These are phyloP conservation scores for Chaetomidium leptoderma DNA, from an alignment of 495 filamentous ascomycete genomes.

Conservation along the genomic window DNA sequence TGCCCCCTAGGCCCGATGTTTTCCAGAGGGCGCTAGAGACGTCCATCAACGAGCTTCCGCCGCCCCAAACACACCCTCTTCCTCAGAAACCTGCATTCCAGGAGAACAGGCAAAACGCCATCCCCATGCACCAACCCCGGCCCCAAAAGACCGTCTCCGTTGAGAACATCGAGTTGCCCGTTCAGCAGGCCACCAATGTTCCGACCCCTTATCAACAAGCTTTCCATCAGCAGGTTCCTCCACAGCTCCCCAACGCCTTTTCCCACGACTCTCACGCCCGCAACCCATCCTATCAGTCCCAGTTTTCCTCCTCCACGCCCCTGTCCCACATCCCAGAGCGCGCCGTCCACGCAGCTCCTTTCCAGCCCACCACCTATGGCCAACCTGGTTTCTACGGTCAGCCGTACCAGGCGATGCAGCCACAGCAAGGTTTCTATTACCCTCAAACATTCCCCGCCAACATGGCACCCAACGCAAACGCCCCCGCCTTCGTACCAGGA, in stretches of 20 bases:
- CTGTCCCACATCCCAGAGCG: conserved; percentile 93
- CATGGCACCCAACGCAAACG: conserved; percentile 50
- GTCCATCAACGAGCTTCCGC: conserved; percentile 49
- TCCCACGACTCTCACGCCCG: conserved; percentile 60
- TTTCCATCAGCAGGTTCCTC: conserved; percentile 86
- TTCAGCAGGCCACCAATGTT: conserved; percentile 59
- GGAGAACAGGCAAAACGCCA: conserved; percentile 67
- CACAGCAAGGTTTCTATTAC: conserved; percentile 55
- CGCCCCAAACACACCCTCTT: conserved; percentile 55
- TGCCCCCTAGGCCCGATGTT: conserved; percentile 17
- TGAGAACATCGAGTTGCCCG: conserved; percentile 87
- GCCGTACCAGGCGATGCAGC: conserved; percentile 47
- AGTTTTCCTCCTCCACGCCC: conserved; percentile 75
- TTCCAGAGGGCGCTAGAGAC: conserved; percentile 27
- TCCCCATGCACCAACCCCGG: conserved; percentile 93
- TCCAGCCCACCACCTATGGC: conserved; percentile 70
- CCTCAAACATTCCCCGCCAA: conserved; percentile 49
- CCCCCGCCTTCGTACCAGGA: conserved; percentile 56
- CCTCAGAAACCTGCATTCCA: conserved; percentile 70
- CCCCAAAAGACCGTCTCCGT: conserved; percentile 94
- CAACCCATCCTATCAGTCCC: conserved; percentile 70
- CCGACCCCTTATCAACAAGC: conserved; percentile 68
- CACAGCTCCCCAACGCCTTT: conserved; percentile 57
- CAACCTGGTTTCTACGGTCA: conserved; percentile 62
- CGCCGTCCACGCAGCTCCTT: conserved; percentile 86